Conservation (phyloP, 345 rosid genomes). For the Ceriops tagal region DNA sequence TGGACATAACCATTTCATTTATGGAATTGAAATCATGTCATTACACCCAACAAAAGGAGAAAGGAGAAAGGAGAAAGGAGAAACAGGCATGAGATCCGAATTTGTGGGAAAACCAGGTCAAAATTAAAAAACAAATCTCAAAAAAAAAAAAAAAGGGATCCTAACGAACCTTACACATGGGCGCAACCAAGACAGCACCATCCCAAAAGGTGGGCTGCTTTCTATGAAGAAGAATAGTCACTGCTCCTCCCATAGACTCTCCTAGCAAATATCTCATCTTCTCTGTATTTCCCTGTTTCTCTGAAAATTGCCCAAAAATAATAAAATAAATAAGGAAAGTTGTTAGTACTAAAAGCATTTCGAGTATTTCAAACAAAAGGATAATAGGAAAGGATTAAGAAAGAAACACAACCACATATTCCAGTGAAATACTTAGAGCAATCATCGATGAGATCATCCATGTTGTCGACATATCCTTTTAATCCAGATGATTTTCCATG, state of each 20-base stretch:
- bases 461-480: slow-evolving; percentile 38
- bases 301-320: slow-evolving; percentile 23
- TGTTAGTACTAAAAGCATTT: neutral
- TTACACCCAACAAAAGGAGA: neutral
- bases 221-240: slow-evolving; percentile 54
- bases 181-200: slow-evolving; percentile 78
- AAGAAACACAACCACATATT: slow-evolving; percentile 43
- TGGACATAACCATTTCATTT: no score
- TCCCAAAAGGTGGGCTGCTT: slow-evolving; percentile 66
- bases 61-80: neutral
- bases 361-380: neutral
- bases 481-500: slow-evolving; percentile 81
- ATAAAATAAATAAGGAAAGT: neutral
- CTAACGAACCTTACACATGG: slow-evolving; percentile 74
- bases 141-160: neutral
- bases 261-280: slow-evolving; percentile 71
- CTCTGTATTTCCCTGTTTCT: slow-evolving; percentile 46
- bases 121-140: neutral
- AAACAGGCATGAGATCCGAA: slow-evolving; percentile 3
- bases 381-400: neutral
- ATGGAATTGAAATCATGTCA: no score
- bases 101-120: neutral
- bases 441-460: slow-evolving; percentile 55
- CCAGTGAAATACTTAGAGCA: slow-evolving; percentile 48
- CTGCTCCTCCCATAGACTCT: slow-evolving; percentile 94